Evolutionary conservation across 176 grass and related monocot genomes (phyloP), one percentile per base, ranked within the genome.

Genomic region (Secale cereale): DNA sequence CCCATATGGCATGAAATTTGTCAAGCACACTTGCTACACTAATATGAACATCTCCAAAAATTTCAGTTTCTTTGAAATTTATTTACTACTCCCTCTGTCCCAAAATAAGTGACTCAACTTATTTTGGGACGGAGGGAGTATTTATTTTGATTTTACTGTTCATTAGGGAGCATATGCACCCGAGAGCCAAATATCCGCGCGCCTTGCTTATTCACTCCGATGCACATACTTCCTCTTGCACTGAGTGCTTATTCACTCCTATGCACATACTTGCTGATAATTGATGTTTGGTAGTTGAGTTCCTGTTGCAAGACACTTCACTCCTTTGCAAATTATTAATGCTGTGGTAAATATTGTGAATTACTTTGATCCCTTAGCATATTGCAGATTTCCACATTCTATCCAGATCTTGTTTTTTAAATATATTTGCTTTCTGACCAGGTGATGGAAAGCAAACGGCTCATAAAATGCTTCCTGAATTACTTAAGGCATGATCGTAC

Each of bases 371-470:
- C 81, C 17, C 68, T 33, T 63, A 60, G 30, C 74, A 80, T 80
- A 22, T 4, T 83, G 48, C 23, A 22, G 59, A 76, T 23, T 8
- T 65, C 8, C 4, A 78, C 10, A 22, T 69, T 31, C 15, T 63
- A 15, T 71, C 22, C 61, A 62, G 9, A 26, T 61, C 30, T 17
- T 33, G 25, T 25, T 50, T 81, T 76, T 82, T 13, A 4, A 70
- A 82, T 54, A 73, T 59, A 84, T 39, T 83, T 84, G 17, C 59
- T 76, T 81, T 70, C 29, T 76, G 76, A 70, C 68, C 85, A 99
- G 97, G 97, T 99, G 88, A 96, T 94, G 92, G 97, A 99, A 91
- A 99, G 97, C 79, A 99, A 99, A 77, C 89, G 91, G 66, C 91
- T 99, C 33, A 93, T 96, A 59, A 99, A 99, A 92, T 96, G 97